Percentiles rank a stretch among this genome's conserved stretches.
phyloP scores from a whole-genome alignment of 371 early-diverging fungal species.

The Mortierella sp. region DNA sequence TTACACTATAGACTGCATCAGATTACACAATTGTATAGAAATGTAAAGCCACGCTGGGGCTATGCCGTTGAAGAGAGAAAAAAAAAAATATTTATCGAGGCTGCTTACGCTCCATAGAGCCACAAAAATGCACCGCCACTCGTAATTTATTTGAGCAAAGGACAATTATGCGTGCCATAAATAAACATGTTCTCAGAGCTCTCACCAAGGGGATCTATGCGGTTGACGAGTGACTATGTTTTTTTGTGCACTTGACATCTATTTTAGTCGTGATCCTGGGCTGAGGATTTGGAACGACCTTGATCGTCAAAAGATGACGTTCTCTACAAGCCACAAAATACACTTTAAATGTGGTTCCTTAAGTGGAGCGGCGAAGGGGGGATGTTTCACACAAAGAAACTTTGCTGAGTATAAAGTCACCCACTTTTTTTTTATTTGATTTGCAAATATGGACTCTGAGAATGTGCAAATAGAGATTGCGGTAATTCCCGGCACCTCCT shows the following conservation, averaged over 20 bases:
- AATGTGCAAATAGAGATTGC: neutral
- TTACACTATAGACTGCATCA: neutral
- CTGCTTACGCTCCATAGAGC: neutral
- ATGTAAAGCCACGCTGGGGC: too few relatives aligned
- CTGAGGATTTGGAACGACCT: neutral
- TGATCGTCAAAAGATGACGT: neutral
- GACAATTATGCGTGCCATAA: neutral
- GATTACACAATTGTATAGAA: too few relatives aligned
- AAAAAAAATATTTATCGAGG: too few relatives aligned
- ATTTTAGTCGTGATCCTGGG: neutral
- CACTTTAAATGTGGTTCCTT: neutral
- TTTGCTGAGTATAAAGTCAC: neutral
- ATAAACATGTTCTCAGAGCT: too few relatives aligned
- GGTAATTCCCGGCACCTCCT: conserved; percentile 1
- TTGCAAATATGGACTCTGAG: neutral
- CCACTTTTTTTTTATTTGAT: conserved; percentile 7
- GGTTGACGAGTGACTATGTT: too few relatives aligned
- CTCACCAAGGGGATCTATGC: neutral
- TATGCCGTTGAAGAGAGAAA: too few relatives aligned
- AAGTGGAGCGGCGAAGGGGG: neutral
- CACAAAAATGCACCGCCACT: neutral
- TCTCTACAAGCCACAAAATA: too few relatives aligned
- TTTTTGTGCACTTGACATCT: neutral
- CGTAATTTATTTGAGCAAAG: neutral
- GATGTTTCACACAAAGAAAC: neutral